These are phyloP conservation scores for Anthoceros angustus DNA, from an alignment of 225 moss, liverwort and hornwort genomes.

Conservation along the genomic window DNA sequence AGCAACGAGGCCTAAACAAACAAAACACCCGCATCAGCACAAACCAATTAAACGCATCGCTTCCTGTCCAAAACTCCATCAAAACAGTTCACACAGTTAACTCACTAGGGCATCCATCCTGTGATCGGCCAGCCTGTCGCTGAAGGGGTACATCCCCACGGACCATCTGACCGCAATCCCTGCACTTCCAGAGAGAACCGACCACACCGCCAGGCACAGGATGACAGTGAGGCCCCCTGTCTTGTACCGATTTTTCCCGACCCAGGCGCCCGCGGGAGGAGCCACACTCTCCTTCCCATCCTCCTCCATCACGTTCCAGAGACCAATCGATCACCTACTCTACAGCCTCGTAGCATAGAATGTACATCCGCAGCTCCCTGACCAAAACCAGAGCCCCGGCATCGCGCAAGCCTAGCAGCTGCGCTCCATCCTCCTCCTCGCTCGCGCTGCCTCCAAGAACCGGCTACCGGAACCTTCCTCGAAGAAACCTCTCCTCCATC, in stretches of 20 bases:
- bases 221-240: neutral
- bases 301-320: neutral
- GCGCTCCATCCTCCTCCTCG: too few relatives aligned
- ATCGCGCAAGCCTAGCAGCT: too few relatives aligned
- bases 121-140: neutral
- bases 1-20: neutral
- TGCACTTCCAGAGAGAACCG: slow-evolving; percentile 3
- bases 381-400: too few relatives aligned
- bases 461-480: too few relatives aligned
- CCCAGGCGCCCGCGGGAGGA: neutral
- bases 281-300: neutral
- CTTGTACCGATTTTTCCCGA: neutral
- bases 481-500: too few relatives aligned
- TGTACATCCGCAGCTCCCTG: too few relatives aligned
- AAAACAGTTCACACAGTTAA: neutral
- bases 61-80: neutral
- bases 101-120: neutral
- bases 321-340: neutral
- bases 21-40: neutral
- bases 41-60: neutral
- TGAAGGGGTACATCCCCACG: neutral
- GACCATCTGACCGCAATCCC: neutral
- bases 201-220: neutral
- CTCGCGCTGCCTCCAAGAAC: too few relatives aligned
- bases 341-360: neutral